Conservation (phyloP, 805 yeast genomes). For the Sugiyamaella mastotermitis region DNA sequence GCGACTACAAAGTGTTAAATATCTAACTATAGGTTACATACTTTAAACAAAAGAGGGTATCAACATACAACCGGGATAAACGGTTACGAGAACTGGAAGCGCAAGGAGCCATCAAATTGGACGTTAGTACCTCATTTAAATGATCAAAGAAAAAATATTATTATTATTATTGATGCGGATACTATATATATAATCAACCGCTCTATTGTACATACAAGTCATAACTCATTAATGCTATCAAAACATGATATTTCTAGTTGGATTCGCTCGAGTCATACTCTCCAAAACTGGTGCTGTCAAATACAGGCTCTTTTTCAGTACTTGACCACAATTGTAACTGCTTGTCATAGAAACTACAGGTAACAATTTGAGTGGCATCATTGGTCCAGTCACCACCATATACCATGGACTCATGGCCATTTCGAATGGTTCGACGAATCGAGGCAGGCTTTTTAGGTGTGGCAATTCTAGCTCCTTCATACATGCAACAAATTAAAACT, state of each 20-base stretch:
- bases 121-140: constrained; percentile 16
- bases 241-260: too few species aligned
- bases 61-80: constrained; percentile 62
- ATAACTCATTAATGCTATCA: too few species aligned
- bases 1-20: constrained; percentile 1
- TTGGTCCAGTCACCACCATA: constrained; percentile 89
- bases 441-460: constrained; percentile 30
- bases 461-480: constrained; percentile 81
- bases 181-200: too few species aligned
- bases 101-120: constrained; percentile 44
- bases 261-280: too few species aligned
- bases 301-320: background rate
- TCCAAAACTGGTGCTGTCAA: too few species aligned
- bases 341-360: constrained; percentile 90
- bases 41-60: constrained; percentile 83
- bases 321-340: constrained; percentile 70
- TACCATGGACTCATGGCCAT: constrained; percentile 85
- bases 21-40: constrained; percentile 41
- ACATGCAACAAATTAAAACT: constrained; percentile 86
- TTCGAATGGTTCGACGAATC: constrained; percentile 15
- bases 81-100: constrained; percentile 66
- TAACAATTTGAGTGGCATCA: constrained; percentile 46
- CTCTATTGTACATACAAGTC: too few species aligned
- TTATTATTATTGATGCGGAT: too few species aligned
- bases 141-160: too few species aligned